Evolutionary conservation across 2,329 filamentous ascomycete species (phyloP).

Genomic region (Coniella lustricola): DNA sequence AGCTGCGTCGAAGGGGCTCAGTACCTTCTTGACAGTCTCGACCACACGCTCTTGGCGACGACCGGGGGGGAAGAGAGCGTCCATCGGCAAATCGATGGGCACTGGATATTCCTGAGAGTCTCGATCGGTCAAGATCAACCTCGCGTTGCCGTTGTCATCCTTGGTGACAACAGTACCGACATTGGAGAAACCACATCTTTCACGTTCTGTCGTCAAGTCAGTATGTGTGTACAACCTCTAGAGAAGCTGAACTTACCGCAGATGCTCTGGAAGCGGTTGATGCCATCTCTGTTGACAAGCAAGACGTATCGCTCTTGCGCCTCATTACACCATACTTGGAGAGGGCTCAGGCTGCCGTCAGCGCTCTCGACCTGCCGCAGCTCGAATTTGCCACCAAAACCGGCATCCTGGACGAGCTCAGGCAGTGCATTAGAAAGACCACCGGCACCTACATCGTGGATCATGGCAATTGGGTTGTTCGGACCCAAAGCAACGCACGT

Average conservation of each 20-base stretch:
- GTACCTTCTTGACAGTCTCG: slow-evolving; percentile 57
- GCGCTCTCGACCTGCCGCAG: slow-evolving; percentile 89
- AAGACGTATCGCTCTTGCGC: slow-evolving; percentile 95
- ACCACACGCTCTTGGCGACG: slow-evolving; percentile 75
- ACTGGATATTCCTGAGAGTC: slow-evolving; percentile 65
- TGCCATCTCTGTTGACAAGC: slow-evolving; percentile 70
- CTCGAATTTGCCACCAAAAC: slow-evolving; percentile 85
- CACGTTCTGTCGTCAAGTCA: slow-evolving; percentile 47
- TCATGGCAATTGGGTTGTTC: slow-evolving; percentile 88
- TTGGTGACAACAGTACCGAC: slow-evolving; percentile 69
- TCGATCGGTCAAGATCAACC: slow-evolving; percentile 73
- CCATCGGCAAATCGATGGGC: slow-evolving; percentile 85
- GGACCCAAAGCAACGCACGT: slow-evolving; percentile 78
- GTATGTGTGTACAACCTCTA: neutral
- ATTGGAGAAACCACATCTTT: slow-evolving; percentile 87
- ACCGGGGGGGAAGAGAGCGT: slow-evolving; percentile 79
- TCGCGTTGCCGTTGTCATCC: slow-evolving; percentile 57
- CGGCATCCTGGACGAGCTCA: slow-evolving; percentile 86
- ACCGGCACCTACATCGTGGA: slow-evolving; percentile 94
- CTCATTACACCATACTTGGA: slow-evolving; percentile 98
- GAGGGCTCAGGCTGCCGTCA: slow-evolving; percentile 84
- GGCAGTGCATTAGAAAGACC: slow-evolving; percentile 71
- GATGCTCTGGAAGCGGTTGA: slow-evolving; percentile 68
- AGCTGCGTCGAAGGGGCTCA: slow-evolving; percentile 65
- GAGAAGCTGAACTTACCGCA: slow-evolving; percentile 37